These are phyloP conservation scores for Helianthus tuberosus DNA, from an alignment of 129 eudicot genomes.

Conservation along the genomic window DNA sequence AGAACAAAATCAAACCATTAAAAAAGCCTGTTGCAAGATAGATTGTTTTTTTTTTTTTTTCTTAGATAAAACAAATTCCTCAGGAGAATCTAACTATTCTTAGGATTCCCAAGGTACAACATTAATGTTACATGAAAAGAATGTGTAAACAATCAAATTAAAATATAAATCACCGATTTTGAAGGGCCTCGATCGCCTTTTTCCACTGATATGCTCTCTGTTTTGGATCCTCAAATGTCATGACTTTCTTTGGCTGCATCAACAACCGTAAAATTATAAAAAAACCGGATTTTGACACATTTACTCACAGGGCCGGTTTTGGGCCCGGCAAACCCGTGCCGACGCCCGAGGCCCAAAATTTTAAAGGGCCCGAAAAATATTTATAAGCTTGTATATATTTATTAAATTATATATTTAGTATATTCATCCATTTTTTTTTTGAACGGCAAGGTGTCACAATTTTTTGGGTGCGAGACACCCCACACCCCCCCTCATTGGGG, in stretches of 20 bases:
- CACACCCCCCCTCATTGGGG: too few relatives aligned
- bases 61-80: constrained; percentile 32
- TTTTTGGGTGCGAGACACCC: too few relatives aligned
- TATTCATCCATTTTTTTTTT: too few relatives aligned
- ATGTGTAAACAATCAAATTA: constrained; percentile 33
- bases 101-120: constrained; percentile 31
- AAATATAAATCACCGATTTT: constrained; percentile 55
- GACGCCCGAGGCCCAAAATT: too few relatives aligned
- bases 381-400: too few relatives aligned
- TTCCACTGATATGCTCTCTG: constrained; percentile 94
- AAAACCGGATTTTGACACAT: neutral
- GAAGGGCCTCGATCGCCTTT: constrained; percentile 88
- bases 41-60: constrained; percentile 9
- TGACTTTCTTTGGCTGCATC: constrained; percentile 82
- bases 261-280: neutral
- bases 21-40: constrained; percentile 23
- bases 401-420: too few relatives aligned
- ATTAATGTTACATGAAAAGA: constrained; percentile 48
- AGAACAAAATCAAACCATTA: neutral
- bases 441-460: too few relatives aligned
- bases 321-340: too few relatives aligned
- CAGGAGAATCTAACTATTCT: constrained; percentile 32
- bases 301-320: too few relatives aligned
- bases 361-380: too few relatives aligned
- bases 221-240: constrained; percentile 85